Evolutionary conservation across 139 green algal genomes (phyloP).

Genomic region (Zygnema cylindricum): DNA sequence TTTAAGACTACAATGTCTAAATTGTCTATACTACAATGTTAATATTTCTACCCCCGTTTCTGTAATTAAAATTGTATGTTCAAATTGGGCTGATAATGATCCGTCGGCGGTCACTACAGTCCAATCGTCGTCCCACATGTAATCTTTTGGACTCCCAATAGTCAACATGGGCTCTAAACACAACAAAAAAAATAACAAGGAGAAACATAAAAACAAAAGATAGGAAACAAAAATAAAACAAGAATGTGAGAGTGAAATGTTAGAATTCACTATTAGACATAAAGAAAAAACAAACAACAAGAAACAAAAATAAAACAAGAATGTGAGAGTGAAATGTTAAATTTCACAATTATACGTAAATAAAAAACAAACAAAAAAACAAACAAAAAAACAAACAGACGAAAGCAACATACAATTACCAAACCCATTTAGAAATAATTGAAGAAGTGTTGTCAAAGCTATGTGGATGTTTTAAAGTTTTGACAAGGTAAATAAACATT

Average conservation of each 20-base stretch:
- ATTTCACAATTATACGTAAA: too few species aligned
- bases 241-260: too few species aligned
- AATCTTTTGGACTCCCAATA: slow-evolving; percentile 61
- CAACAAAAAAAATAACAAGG: background rate
- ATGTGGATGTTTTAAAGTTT: too few species aligned
- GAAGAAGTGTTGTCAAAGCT: too few species aligned
- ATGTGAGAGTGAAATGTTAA: too few species aligned
- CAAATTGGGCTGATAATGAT: slow-evolving; percentile 86
- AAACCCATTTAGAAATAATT: too few species aligned
- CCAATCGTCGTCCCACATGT: slow-evolving; percentile 91
- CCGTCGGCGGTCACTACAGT: slow-evolving; percentile 90
- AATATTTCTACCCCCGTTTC: slow-evolving; percentile 84
- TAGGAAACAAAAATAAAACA: background rate
- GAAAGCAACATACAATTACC: too few species aligned
- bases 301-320: background rate
- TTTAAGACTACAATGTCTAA: background rate
- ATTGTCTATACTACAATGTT: slow-evolving; percentile 64
- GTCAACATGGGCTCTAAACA: slow-evolving; percentile 87
- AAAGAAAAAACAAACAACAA: background rate
- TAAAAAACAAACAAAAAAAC: background rate
- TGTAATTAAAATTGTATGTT: slow-evolving; percentile 97
- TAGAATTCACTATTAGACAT: too few species aligned
- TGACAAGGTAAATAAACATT: too few species aligned
- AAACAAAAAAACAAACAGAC: slow-evolving; percentile 9
- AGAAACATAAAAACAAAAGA: slow-evolving; percentile 10